Evolutionary conservation across 176 grass and related monocot species (phyloP).

Genomic region (Bromus sterilis): DNA sequence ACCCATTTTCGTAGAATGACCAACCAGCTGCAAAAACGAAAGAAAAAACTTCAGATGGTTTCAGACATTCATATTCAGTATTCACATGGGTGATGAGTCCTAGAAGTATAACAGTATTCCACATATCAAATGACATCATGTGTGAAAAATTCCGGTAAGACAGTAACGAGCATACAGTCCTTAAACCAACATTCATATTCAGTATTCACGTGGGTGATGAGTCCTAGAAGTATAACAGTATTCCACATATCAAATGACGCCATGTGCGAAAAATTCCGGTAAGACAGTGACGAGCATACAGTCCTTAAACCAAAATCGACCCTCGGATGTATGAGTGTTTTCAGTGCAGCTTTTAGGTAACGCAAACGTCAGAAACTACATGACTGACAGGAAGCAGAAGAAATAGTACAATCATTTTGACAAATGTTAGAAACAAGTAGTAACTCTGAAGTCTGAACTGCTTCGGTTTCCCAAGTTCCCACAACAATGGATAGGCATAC

Average conservation of each 20-base stretch:
- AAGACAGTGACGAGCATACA: no score
- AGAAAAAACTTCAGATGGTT: background rate
- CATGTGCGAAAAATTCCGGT: background rate
- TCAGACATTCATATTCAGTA: background rate
- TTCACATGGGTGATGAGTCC: background rate
- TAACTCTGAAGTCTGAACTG: background rate
- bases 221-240: background rate
- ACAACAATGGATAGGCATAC: background rate
- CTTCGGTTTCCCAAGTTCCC: background rate
- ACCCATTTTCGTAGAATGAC: background rate
- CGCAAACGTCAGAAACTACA: background rate
- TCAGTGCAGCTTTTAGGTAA: background rate
- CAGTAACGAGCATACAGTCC: no score
- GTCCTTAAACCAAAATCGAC: background rate
- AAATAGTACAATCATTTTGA: background rate
- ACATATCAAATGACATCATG: background rate
- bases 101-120: background rate
- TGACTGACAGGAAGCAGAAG: background rate
- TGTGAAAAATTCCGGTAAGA: background rate
- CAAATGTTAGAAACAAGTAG: background rate
- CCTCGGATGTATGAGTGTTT: background rate
- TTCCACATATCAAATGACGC: background rate
- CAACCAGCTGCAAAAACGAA: background rate
- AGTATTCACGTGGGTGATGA: background rate
- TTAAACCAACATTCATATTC: no score